A percentile compares a stretch with the other conserved stretches of the same genome.
phyloP scores from a whole-genome alignment of 129 eudicot genomes.

The Pulicaria dysenterica region DNA sequence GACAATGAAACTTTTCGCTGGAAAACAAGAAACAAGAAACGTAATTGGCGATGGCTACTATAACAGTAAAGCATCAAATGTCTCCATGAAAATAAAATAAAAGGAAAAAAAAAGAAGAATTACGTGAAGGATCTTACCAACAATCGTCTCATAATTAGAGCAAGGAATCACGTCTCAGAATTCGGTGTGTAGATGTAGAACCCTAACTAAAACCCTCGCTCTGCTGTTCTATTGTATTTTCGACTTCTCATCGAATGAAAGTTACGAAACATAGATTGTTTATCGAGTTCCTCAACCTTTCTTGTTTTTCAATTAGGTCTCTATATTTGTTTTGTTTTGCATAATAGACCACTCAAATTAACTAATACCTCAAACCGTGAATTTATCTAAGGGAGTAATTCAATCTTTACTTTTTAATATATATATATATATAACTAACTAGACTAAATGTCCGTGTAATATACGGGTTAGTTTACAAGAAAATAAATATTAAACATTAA shows the following conservation, averaged over 20 bases:
- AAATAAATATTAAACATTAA: too few relatives aligned
- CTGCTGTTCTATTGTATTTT: background rate
- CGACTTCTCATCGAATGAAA: background rate
- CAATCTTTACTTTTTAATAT: too few relatives aligned
- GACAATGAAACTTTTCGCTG: constrained; percentile 47
- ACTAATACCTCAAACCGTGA: too few relatives aligned
- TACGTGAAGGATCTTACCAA: constrained; percentile 20
- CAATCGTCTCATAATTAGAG: constrained; percentile 21
- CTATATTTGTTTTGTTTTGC: background rate
- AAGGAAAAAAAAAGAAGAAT: background rate
- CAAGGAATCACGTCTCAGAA: background rate
- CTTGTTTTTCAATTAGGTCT: background rate
- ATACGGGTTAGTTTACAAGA: too few relatives aligned
- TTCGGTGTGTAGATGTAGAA: constrained; percentile 1
- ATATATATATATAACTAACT: too few relatives aligned
- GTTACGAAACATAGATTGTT: background rate
- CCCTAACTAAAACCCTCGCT: constrained; percentile 36
- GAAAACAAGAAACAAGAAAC: constrained; percentile 17
- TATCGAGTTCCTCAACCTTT: constrained; percentile 12
- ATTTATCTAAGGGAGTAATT: too few relatives aligned
- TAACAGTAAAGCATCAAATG: background rate
- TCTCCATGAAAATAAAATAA: background rate
- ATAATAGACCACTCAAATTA: too few relatives aligned
- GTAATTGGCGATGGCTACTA: background rate
- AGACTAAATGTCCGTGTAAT: too few relatives aligned